Evolutionary conservation across 2,329 filamentous ascomycete species (phyloP).

Genomic region (Phialophora macrospora): DNA sequence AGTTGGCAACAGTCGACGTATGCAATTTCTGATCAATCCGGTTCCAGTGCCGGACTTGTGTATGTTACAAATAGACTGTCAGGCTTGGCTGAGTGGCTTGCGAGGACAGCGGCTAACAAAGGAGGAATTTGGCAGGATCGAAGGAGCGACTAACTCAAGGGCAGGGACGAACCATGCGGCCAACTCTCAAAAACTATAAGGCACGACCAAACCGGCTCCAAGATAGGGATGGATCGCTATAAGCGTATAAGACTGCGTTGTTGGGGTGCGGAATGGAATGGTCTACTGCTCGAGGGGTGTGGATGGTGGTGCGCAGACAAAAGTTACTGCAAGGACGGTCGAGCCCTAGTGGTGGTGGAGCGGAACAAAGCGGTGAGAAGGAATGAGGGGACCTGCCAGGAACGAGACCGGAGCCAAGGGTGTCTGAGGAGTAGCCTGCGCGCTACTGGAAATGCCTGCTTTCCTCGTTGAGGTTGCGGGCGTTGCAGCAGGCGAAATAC

Average conservation of each 20-base stretch:
- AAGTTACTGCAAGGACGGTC: constrained; percentile 13
- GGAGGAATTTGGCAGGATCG: constrained; percentile 28
- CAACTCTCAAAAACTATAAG: constrained; percentile 3
- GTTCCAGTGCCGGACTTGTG: constrained; percentile 21
- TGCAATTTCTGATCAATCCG: constrained; percentile 11
- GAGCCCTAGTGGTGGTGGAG: constrained; percentile 5
- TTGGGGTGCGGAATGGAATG: constrained; percentile 12
- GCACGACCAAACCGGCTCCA: constrained; percentile 9
- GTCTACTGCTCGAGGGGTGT: constrained; percentile 6
- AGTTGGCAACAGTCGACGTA: background rate
- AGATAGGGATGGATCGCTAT: constrained; percentile 10
- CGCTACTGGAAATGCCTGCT: constrained; percentile 5
- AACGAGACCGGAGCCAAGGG: constrained; percentile 11
- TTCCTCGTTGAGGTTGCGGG: constrained; percentile 5
- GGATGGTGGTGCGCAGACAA: constrained; percentile 18
- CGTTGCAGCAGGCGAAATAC: constrained; percentile 19
- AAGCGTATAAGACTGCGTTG: constrained; percentile 20
- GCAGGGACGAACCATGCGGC: constrained; percentile 16
- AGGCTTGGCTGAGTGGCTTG: constrained; percentile 26
- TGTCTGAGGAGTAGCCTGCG: constrained; percentile 9
- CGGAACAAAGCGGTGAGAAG: constrained; percentile 22
- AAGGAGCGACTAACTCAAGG: constrained; percentile 29
- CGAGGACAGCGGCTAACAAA: constrained; percentile 29
- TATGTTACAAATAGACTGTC: constrained; percentile 29
- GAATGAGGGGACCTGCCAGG: constrained; percentile 17